A percentile compares a stretch with the other conserved stretches of the same genome.
These are phyloP conservation scores for Ustilago cynodontis DNA, from an alignment of 1,284 basidiomycete species.

Conservation along the genomic window DNA sequence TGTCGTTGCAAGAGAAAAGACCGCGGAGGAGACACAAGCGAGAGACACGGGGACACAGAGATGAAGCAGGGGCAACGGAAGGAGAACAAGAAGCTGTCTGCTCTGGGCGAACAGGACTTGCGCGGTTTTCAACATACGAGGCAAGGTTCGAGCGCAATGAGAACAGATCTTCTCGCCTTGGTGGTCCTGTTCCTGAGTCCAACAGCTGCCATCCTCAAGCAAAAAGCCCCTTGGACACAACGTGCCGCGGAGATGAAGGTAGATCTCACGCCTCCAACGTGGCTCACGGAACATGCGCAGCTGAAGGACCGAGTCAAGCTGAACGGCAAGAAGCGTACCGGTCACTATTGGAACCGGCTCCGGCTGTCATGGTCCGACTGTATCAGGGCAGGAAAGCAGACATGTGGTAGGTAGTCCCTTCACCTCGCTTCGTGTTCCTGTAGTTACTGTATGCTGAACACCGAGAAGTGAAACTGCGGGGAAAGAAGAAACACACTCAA, in stretches of 20 bases:
- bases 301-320: no score
- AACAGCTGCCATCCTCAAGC: background rate
- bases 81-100: no score
- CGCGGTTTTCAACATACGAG: background rate
- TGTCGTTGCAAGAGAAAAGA: background rate
- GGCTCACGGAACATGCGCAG: no score
- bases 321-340: background rate
- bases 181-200: background rate
- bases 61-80: no score
- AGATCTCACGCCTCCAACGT: background rate
- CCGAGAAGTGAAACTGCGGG: background rate
- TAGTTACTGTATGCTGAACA: no score
- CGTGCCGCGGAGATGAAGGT: slow-evolving; percentile 2
- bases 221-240: background rate
- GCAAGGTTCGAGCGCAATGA: background rate
- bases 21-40: slow-evolving; percentile 1
- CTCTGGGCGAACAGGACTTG: background rate
- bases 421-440: no score
- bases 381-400: background rate
- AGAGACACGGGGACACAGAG: background rate
- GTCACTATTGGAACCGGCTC: background rate
- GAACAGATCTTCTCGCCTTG: background rate
- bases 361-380: background rate
- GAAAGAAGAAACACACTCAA: background rate
- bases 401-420: no score